Evolutionary conservation across 2,329 filamentous ascomycete species (phyloP).

Genomic region (Ophiostoma piceae): DNA sequence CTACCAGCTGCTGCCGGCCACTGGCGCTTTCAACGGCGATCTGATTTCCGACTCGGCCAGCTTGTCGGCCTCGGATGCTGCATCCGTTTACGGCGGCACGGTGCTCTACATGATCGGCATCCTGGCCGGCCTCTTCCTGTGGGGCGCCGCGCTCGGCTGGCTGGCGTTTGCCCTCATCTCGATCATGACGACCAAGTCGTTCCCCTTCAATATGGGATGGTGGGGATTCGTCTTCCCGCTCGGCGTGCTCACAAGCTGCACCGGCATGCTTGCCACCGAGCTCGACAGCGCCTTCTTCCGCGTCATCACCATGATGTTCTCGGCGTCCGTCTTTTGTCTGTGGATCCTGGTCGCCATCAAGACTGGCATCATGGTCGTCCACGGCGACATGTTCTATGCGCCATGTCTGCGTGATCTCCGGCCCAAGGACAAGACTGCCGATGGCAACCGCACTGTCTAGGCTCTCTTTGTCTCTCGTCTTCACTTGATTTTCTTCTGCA

Average conservation of each 20-base stretch:
- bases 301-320: slow-evolving; percentile 37
- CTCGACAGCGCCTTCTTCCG: slow-evolving; percentile 43
- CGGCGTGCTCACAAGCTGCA: slow-evolving; percentile 39
- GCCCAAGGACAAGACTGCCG: slow-evolving; percentile 22
- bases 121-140: slow-evolving; percentile 34
- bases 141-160: slow-evolving; percentile 36
- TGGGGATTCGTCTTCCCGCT: slow-evolving; percentile 40
- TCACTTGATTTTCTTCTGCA: not conserved
- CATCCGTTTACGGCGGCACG: slow-evolving; percentile 42
- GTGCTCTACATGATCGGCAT: slow-evolving; percentile 52
- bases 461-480: not conserved
- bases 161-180: slow-evolving; percentile 34
- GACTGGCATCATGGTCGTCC: slow-evolving; percentile 37
- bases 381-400: slow-evolving; percentile 43
- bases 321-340: slow-evolving; percentile 39
- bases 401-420: slow-evolving; percentile 38
- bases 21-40: slow-evolving; percentile 37
- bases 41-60: slow-evolving; percentile 29
- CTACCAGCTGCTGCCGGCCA: slow-evolving; percentile 32
- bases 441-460: slow-evolving; percentile 23
- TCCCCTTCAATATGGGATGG: slow-evolving; percentile 39
- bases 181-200: slow-evolving; percentile 34
- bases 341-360: slow-evolving; percentile 41
- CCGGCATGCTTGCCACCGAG: slow-evolving; percentile 38
- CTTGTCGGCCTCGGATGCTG: slow-evolving; percentile 33